Percentiles rank a stretch among this genome's conserved stretches.
phyloP scores from a whole-genome alignment of 2,329 filamentous ascomycete species.

The Xylariaceae sp. region DNA sequence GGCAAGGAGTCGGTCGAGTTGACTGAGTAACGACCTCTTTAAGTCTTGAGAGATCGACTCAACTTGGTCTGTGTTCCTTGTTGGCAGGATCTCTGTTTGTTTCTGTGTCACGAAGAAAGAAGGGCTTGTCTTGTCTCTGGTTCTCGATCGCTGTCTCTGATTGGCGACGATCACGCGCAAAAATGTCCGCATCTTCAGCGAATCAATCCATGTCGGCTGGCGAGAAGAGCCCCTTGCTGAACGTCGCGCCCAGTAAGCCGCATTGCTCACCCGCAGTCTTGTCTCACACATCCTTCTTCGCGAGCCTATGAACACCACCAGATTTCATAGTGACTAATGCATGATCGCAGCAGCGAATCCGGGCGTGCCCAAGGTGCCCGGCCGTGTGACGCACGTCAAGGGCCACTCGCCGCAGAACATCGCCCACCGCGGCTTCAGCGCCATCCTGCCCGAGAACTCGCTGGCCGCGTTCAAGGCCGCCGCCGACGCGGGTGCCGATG shows the following conservation, averaged over 20 bases:
- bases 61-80: no score
- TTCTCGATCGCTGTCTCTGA: no score
- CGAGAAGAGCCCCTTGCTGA: conserved; percentile 11
- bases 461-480: conserved; percentile 73
- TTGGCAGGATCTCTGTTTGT: no score
- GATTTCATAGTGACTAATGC: not conserved
- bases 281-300: not conserved
- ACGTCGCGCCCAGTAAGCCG: not conserved
- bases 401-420: conserved; percentile 60
- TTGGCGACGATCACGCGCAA: no score
- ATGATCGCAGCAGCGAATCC: not conserved
- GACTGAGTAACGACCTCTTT: no score
- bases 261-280: not conserved
- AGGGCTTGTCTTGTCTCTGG: no score
- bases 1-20: no score
- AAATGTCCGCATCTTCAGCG: conserved; percentile 3
- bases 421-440: conserved; percentile 74
- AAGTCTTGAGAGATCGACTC: no score
- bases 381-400: not conserved
- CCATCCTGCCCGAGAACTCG: conserved; percentile 77
- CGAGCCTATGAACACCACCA: no score
- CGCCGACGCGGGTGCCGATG: conserved; percentile 63
- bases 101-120: no score
- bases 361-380: not conserved
- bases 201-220: not conserved